Percentiles rank a stretch among this genome's conserved stretches.
Evolutionary conservation across 768 basidiomycete genomes (phyloP).

Genomic region (Rhizopogon vesiculosus): DNA sequence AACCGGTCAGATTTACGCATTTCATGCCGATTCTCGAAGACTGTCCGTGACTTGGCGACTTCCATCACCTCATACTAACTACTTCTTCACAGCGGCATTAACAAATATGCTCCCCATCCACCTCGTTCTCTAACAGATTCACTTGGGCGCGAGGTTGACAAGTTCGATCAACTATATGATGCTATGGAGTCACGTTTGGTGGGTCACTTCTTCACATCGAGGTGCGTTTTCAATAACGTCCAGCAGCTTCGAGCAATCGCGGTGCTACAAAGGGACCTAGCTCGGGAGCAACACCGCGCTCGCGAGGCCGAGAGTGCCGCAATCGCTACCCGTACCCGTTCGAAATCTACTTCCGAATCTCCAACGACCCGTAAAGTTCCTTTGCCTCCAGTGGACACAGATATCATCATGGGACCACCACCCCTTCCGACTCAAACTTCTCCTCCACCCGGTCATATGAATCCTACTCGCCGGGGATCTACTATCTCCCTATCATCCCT

Average conservation of each 20-base stretch:
- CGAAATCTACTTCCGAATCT: conserved; percentile 17
- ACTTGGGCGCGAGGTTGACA: conserved; percentile 70
- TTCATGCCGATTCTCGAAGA: conserved; percentile 59
- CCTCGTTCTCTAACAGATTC: conserved; percentile 61
- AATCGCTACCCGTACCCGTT: conserved; percentile 28
- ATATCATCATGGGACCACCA: conserved; percentile 17
- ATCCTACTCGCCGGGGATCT: conserved; percentile 57
- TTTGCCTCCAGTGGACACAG: conserved; percentile 17
- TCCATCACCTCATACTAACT: background rate
- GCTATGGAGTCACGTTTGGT: conserved; percentile 70
- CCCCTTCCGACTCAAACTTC: conserved; percentile 31
- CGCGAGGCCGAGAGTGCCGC: conserved; percentile 39
- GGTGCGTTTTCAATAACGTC: background rate
- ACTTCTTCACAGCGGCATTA: conserved; percentile 42
- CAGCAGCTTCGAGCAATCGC: conserved; percentile 65
- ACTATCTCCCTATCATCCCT: conserved; percentile 79
- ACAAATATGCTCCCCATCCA: conserved; percentile 53
- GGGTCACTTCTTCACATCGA: conserved; percentile 20
- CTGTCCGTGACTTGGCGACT: conserved; percentile 36
- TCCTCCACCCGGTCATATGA: conserved; percentile 25
- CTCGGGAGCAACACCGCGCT: conserved; percentile 53
- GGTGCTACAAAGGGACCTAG: conserved; percentile 66
- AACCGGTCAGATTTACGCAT: conserved; percentile 66
- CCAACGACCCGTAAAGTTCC: conserved; percentile 19
- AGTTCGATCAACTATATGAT: conserved; percentile 78